phyloP scores from a whole-genome alignment of 805 yeast genomes.

The Schwanniomyces pseudopolymorphus region DNA sequence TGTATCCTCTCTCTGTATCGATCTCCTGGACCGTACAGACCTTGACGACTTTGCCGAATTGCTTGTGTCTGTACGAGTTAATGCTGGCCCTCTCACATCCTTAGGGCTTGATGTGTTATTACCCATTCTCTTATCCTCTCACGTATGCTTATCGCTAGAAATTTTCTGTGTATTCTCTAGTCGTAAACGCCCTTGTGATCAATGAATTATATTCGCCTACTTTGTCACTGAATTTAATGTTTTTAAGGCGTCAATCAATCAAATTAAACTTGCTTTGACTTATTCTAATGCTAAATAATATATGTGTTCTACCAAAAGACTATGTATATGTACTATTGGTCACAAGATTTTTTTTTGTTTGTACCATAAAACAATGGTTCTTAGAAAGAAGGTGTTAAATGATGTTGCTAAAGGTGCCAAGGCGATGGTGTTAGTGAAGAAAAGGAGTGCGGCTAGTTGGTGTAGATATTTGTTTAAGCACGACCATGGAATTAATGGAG shows the following conservation, averaged over 20 bases:
- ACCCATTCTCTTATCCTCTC: slow-evolving; percentile 39
- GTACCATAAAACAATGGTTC: background rate
- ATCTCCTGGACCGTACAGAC: slow-evolving; percentile 42
- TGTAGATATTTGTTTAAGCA: background rate
- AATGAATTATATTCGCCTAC: background rate
- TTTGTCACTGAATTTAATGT: background rate
- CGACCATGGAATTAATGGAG: background rate
- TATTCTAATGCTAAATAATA: background rate
- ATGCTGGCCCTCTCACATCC: slow-evolving; percentile 36
- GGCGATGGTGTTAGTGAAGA: slow-evolving; percentile 1
- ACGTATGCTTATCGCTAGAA: background rate
- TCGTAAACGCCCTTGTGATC: background rate
- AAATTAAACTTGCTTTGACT: background rate
- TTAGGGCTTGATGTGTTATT: slow-evolving; percentile 49
- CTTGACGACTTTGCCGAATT: slow-evolving; percentile 49
- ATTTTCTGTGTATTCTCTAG: background rate
- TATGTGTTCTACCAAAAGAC: background rate
- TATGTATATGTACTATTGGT: background rate
- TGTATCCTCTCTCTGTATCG: slow-evolving; percentile 21
- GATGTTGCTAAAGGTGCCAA: slow-evolving; percentile 1
- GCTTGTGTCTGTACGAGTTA: slow-evolving; percentile 55
- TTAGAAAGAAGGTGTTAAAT: background rate
- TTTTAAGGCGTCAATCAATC: background rate
- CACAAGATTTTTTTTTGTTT: background rate
- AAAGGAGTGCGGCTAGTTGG: slow-evolving; percentile 1